These are phyloP conservation scores for Alternaria sp. DNA, from an alignment of 2,329 filamentous ascomycete genomes.

Conservation along the genomic window DNA sequence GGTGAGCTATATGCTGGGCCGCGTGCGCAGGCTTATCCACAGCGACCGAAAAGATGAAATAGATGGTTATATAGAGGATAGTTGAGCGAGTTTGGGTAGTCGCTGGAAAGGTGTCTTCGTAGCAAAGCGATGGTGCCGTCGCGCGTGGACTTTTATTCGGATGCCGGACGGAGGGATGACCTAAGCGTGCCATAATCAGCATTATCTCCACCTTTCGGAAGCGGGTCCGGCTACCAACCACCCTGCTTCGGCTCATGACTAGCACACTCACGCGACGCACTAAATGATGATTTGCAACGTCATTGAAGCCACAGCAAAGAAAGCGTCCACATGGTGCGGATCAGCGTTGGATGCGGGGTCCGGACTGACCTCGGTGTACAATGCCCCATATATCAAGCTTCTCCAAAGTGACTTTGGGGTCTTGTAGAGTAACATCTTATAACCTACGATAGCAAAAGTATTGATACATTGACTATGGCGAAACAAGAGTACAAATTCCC, in stretches of 20 bases:
- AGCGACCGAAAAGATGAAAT: background rate
- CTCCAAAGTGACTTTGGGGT: background rate
- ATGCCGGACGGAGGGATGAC: background rate
- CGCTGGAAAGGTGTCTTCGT: background rate
- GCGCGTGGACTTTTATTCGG: background rate
- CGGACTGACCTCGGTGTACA: background rate
- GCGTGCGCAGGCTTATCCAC: background rate
- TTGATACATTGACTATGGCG: background rate
- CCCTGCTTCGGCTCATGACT: background rate
- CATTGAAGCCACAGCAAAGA: background rate
- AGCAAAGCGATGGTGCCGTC: background rate
- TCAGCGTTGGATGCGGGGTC: constrained; percentile 4
- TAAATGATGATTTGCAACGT: constrained; percentile 1
- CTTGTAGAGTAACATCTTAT: background rate
- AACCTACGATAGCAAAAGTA: background rate
- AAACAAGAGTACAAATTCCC: constrained; percentile 32
- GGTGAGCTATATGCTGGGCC: background rate
- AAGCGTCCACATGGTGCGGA: background rate
- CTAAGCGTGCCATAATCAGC: background rate
- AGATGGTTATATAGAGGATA: background rate
- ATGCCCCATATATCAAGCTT: background rate
- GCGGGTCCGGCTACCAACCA: background rate
- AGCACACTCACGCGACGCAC: background rate
- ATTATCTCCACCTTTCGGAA: background rate
- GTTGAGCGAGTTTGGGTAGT: background rate